Base-by-base conservation (phyloP, 169 alveolate species). In the Theileria equi region DNA sequence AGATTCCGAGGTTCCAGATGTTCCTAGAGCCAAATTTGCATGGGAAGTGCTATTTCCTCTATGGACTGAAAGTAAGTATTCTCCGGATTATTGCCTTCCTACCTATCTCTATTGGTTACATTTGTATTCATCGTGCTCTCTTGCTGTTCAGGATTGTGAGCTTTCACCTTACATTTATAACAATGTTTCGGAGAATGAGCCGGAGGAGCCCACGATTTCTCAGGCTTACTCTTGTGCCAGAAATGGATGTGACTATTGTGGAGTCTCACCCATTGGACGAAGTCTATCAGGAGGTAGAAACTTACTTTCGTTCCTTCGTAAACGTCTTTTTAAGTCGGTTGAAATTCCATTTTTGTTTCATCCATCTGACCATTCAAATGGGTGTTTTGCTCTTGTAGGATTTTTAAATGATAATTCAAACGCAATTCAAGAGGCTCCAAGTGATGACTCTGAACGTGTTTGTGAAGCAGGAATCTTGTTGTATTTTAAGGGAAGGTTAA, bases 391-490 rank as follows among this genome's bases (percentile, higher is more conserved):
- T 11, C 74, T 90, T 78, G 74, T 90, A 66, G 95, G 95, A 10
- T 90, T 90, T 81, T 58, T 90, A 64, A 90, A 90, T 74, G 88
- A 89, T 40, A n/a, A n/a, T n/a, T n/a, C n/a, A n/a, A n/a, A n/a
- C n/a, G n/a, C n/a, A n/a, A n/a, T n/a, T n/a, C n/a, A n/a, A n/a
- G 79, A 43, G 43, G 64, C 21, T 35, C 36, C 64, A 1, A 26
- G 57, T 41, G 67, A 67, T 17, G 25, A 50, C 21, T 43, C 44
- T 26, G 90, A 81, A 44, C 65, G 93, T 32, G 88, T 91, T 1
- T 80, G 92, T 50, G 96, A 92, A 47, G 85, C 95, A 0, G 96
- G 96, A 13, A 89, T 92, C 23, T 70, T 90, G 71, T 84, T 92
- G 19, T 92, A 92, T 79, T 91, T 83, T 64, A 90, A 80, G 58